phyloP scores from a whole-genome alignment of 768 basidiomycete genomes.

The Tulasnella sp. region DNA sequence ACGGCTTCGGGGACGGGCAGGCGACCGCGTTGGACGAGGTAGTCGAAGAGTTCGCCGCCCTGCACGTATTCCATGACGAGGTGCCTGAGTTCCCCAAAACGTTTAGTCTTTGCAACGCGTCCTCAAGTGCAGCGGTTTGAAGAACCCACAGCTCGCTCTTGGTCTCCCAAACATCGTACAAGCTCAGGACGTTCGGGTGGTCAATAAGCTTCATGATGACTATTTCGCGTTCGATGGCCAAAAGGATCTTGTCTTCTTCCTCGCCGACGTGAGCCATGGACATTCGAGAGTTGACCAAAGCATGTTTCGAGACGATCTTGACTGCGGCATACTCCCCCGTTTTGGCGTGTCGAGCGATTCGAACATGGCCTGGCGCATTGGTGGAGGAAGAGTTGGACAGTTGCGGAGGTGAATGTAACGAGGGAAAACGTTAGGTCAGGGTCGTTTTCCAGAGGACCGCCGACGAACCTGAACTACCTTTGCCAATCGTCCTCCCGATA shows the following conservation, averaged over 20 bases:
- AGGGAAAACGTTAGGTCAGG: not conserved
- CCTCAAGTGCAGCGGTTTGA: not conserved
- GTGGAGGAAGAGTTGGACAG: not conserved
- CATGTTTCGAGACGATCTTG: conserved; percentile 84
- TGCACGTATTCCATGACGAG: conserved; percentile 93
- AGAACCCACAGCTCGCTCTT: conserved; percentile 66
- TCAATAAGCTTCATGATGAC: conserved; percentile 97
- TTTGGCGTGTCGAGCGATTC: conserved; percentile 81
- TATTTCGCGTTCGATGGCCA: conserved; percentile 87
- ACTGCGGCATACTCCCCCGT: conserved; percentile 88
- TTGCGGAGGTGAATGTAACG: not conserved
- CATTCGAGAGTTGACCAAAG: conserved; percentile 58
- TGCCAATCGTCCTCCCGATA: conserved; percentile 77
- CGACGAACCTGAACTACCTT: conserved; percentile 66
- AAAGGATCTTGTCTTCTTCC: conserved; percentile 69
- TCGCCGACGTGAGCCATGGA: conserved; percentile 67
- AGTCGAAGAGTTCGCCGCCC: conserved; percentile 92
- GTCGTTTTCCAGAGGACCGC: not conserved
- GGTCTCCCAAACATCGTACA: conserved; percentile 98
- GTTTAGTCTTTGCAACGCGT: not conserved
- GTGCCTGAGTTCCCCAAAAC: conserved; percentile 35
- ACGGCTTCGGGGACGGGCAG: conserved; percentile 69
- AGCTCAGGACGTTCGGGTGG: conserved; percentile 88
- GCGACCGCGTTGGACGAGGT: conserved; percentile 71
- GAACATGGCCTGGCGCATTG: conserved; percentile 78